Conservation (phyloP, 2,329 filamentous ascomycete genomes). For the Cladosporium sp. region DNA sequence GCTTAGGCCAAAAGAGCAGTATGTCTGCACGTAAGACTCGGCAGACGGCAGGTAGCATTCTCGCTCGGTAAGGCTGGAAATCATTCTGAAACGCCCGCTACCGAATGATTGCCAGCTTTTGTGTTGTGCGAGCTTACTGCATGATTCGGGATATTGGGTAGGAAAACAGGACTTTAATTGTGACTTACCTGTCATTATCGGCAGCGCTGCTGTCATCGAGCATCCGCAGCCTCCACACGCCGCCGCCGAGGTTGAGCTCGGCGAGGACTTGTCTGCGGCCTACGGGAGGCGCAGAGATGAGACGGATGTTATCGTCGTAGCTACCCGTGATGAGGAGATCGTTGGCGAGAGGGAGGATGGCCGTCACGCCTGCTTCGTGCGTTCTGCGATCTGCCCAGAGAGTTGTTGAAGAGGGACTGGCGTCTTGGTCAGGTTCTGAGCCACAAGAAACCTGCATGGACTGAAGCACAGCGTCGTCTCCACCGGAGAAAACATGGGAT, state of each 20-base stretch:
- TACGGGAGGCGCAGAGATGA: constrained; percentile 53
- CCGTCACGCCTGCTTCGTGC: constrained; percentile 83
- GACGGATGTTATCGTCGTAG: constrained; percentile 82
- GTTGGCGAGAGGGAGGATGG: constrained; percentile 71
- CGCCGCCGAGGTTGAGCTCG: constrained; percentile 68
- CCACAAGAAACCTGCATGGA: constrained; percentile 38
- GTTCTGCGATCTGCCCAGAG: constrained; percentile 56
- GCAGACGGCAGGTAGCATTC: not conserved
- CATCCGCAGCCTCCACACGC: constrained; percentile 83
- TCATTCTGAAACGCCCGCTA: not conserved
- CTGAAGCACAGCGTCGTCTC: constrained; percentile 71
- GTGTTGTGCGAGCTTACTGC: not conserved
- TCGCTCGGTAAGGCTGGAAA: constrained; percentile 10
- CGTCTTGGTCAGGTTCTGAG: constrained; percentile 13
- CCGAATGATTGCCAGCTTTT: not conserved
- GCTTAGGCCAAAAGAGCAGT: not conserved
- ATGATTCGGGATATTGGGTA: not conserved
- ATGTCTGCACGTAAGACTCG: constrained; percentile 2
- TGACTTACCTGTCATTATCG: constrained; percentile 8
- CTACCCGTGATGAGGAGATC: constrained; percentile 78
- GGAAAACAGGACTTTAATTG: not conserved
- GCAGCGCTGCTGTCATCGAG: constrained; percentile 39
- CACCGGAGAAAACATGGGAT: constrained; percentile 62
- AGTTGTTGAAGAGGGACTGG: not conserved
- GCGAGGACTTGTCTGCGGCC: constrained; percentile 58